Evolutionary conservation across 2,329 filamentous ascomycete genomes (phyloP), one percentile per base, ranked within the genome.

Genomic region (Fonsecaea monophora): DNA sequence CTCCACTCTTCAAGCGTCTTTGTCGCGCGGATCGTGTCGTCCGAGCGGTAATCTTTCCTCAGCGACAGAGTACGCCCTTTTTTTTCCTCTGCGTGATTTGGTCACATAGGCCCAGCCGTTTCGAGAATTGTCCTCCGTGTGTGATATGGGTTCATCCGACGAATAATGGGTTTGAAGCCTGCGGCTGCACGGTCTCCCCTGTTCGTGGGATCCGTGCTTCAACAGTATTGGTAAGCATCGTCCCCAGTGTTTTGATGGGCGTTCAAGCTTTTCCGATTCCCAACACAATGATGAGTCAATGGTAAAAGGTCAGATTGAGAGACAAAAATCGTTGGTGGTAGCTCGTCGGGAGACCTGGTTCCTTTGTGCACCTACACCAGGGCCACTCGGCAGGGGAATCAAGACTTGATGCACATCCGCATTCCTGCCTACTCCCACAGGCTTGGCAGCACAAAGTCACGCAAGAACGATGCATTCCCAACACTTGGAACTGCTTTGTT

Each of bases 291-390:
- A 73, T 73, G 72, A 72, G 50, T 53, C 57, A 60, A 38, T 73
- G 72, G 72, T 73, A 73, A 73, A 73, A 73, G 72, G 72, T 73
- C 72, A 38, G 71, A 73, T 66, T 68, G 69, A 32, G 30, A 32
- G 30, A 50, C 34, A 32, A 50, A 18, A 7, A 4, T 50, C 56
- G 13, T 56, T 64, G 21, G 60, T 48, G 68, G 63, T 70, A 40
- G 60, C 65, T 25, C 40, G 65, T 68, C 53, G 45, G 54, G 4
- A 35, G 21, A 37, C 38, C 18, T n/a, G 30, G 55, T 8, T 59
- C 48, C 53, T 56, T 56, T 35, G 25, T 35, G 25, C 60, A 38
- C 34, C 38, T 30, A 21, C 53, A 55, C 32, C 37, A 60, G 48
- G 38, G 37, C 40, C n/a, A 34, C 32, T n/a, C 37, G 53, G 30